These are phyloP conservation scores for Gossypium trilobum DNA, from an alignment of 441 rosid species.

Conservation along the genomic window DNA sequence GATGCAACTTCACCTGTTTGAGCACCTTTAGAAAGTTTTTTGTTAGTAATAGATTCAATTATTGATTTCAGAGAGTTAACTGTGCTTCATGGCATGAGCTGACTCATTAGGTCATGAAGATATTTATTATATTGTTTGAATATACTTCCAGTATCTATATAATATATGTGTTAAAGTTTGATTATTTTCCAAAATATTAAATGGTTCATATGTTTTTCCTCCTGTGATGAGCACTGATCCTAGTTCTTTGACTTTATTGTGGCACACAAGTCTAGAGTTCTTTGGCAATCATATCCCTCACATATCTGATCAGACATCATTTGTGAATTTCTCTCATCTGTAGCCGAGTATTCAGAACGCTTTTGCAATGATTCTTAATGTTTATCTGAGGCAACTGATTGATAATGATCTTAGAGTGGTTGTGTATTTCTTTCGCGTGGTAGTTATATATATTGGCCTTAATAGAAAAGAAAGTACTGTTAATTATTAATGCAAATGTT, in stretches of 20 bases:
- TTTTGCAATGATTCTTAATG: not conserved
- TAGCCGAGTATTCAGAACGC: constrained; percentile 6
- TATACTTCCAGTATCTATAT: constrained; percentile 9
- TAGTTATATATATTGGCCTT: not conserved
- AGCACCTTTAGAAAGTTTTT: constrained; percentile 8
- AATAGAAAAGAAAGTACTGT: not conserved
- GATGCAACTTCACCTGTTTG: not conserved
- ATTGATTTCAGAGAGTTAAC: constrained; percentile 3
- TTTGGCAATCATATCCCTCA: constrained; percentile 12
- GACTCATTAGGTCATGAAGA: constrained; percentile 7
- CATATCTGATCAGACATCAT: constrained; percentile 10
- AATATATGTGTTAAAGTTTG: not conserved
- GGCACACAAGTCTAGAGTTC: not conserved
- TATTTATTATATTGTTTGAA: not conserved
- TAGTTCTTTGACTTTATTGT: not conserved
- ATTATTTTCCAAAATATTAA: not conserved
- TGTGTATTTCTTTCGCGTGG: not conserved
- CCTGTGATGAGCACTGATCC: not conserved
- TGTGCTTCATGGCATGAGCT: not conserved
- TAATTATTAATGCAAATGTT: constrained; percentile 8
- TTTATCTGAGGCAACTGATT: constrained; percentile 8
- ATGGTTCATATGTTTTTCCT: constrained; percentile 4
- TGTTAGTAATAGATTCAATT: not conserved
- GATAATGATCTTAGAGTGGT: not conserved
- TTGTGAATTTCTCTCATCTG: not conserved